Conservation (phyloP, 179 eudicot genomes). For the Carnegiea gigantea region DNA sequence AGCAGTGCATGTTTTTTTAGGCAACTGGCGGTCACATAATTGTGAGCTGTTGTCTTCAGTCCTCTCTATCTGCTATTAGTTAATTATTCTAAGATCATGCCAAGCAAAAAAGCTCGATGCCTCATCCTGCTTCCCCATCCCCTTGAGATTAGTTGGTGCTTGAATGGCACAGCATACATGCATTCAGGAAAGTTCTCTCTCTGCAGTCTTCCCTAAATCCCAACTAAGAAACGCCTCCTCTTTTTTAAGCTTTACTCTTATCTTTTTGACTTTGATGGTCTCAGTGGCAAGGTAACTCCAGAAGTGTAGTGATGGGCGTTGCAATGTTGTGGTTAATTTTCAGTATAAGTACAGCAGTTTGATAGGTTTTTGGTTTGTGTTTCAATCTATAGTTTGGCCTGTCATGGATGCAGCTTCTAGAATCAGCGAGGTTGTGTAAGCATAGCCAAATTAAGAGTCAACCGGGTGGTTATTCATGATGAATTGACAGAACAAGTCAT, state of each 20-base stretch:
- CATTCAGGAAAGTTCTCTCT: no score
- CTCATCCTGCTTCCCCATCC: background rate
- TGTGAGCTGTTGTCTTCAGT: background rate
- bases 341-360: background rate
- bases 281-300: background rate
- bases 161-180: no score
- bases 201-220: background rate
- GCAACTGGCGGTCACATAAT: background rate
- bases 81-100: background rate
- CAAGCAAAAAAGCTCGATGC: background rate
- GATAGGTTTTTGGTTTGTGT: background rate
- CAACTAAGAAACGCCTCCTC: background rate
- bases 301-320: background rate
- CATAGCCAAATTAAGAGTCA: background rate
- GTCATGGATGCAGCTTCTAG: background rate
- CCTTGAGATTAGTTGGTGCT: background rate
- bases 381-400: background rate
- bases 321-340: background rate
- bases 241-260: background rate
- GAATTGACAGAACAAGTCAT: background rate
- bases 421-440: background rate
- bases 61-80: background rate
- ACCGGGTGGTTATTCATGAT: background rate
- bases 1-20: background rate
- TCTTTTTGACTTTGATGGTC: background rate